Evolutionary conservation across 495 filamentous ascomycete genomes (phyloP), one percentile per base, ranked within the genome.

Genomic region (Cladorrhinum samala): DNA sequence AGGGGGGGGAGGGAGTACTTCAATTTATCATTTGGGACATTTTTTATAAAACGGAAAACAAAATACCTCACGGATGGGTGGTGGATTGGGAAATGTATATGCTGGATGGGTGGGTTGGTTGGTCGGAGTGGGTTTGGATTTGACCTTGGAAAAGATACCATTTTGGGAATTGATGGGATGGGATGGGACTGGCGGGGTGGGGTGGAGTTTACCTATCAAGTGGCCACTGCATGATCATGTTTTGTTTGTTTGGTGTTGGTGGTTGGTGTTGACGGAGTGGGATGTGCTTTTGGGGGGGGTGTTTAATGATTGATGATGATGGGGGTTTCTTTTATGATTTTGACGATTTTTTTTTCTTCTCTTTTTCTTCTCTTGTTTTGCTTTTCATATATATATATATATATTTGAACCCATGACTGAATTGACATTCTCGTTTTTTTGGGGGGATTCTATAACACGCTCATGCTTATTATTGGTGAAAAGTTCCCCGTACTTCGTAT

Each of bases 201-300:
- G 16, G 9, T 37, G 27, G n/a, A 38, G 37, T 38, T 50, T 27
- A 50, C 47, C 14, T 50, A 19, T 50, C n/a, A n/a, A n/a, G n/a
- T n/a, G n/a, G n/a, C n/a, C n/a, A n/a, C n/a, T n/a, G n/a, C n/a
- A 50, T 20, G 47, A 50, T 21, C 19, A 14, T 50, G 14, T 27
- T 49, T 48, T 37, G 24, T 20, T 40, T 9, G 21, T 50, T 8
- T 38, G 24, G 13, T 40, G 24, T n/a, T 27, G 23, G 20, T 17
- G 24, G 9, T 48, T 27, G n/a, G n/a, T n/a, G n/a, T n/a, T n/a
- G n/a, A n/a, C n/a, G n/a, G n/a, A n/a, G n/a, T n/a, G n/a, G n/a
- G n/a, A n/a, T n/a, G n/a, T n/a, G n/a, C n/a, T n/a, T n/a, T n/a
- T n/a, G n/a, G n/a, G n/a, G n/a, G n/a, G n/a, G n/a, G n/a, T n/a